Conservation (phyloP, 371 early-diverging fungal species). For the Fennellomyces sp. region DNA sequence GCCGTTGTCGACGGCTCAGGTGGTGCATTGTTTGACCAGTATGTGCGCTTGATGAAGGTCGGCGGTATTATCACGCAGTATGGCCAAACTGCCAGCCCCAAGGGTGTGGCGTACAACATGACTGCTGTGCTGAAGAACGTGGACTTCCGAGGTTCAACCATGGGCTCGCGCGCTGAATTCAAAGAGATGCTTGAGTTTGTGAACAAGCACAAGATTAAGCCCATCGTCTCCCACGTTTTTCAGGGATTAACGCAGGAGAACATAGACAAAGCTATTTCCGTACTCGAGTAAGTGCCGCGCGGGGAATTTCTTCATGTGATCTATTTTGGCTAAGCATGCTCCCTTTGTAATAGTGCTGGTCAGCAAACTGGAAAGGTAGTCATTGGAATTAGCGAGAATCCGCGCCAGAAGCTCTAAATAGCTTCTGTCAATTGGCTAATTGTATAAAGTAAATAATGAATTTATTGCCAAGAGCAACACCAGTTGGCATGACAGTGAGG, state of each 20-base stretch:
- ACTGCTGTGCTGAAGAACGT: conserved; percentile 56
- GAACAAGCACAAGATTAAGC: conserved; percentile 54
- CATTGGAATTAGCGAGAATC: conserved; percentile 9
- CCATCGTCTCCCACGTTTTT: conserved; percentile 66
- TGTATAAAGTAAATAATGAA: not conserved
- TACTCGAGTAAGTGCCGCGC: conserved; percentile 1
- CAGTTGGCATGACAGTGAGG: too few relatives aligned
- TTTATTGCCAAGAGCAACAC: too few relatives aligned
- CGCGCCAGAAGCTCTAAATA: not conserved
- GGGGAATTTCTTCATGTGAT: not conserved
- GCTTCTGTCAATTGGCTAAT: not conserved
- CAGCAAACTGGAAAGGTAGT: conserved; percentile 25
- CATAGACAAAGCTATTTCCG: conserved; percentile 44
- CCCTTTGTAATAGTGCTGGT: conserved; percentile 10
- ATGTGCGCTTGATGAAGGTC: conserved; percentile 35
- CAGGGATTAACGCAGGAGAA: conserved; percentile 48
- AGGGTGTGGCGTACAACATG: conserved; percentile 53
- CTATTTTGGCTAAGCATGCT: conserved; percentile 3
- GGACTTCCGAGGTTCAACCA: conserved; percentile 63
- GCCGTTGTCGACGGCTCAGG: conserved; percentile 76
- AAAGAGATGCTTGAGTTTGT: conserved; percentile 66
- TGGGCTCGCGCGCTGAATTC: conserved; percentile 72
- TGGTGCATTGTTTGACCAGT: conserved; percentile 51
- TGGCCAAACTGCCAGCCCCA: conserved; percentile 59
- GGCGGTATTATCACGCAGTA: conserved; percentile 66